Percentiles rank a stretch among this genome's conserved stretches.
Evolutionary conservation across 257 asterid genomes (phyloP).

Genomic region (Rehmannia glutinosa): DNA sequence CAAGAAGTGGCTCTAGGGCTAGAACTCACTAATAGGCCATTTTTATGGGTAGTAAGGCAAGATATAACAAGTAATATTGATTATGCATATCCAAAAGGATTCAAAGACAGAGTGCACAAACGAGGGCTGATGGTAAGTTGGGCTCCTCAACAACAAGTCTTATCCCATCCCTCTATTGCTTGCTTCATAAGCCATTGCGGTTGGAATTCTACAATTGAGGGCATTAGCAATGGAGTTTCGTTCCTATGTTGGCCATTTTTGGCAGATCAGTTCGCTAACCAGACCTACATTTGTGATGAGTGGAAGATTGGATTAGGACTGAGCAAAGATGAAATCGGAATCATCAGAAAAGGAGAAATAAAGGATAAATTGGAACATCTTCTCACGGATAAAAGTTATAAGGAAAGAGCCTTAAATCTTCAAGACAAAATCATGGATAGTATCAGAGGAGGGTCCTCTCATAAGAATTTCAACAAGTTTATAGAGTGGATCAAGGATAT

Average conservation of each 20-base stretch:
- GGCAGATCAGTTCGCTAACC: conserved; percentile 37
- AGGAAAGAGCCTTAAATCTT: conserved; percentile 24
- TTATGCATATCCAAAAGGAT: conserved; percentile 25
- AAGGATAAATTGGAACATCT: no score
- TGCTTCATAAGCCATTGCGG: conserved; percentile 41
- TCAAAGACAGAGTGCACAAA: conserved; percentile 22
- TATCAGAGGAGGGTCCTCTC: conserved; percentile 29
- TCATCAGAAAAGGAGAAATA: no score
- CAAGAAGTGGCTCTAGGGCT: conserved; percentile 49
- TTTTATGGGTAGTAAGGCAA: conserved; percentile 39
- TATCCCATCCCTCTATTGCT: conserved; percentile 35
- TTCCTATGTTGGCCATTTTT: conserved; percentile 41
- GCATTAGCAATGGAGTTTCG: conserved; percentile 35
- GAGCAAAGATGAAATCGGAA: no score
- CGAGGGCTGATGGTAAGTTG: conserved; percentile 27
- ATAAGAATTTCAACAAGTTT: conserved; percentile 22
- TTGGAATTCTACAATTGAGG: no score
- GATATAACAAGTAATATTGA: conserved; percentile 12
- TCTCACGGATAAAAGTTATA: conserved; percentile 26
- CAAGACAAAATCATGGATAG: conserved; percentile 12
- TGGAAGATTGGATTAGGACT: no score
- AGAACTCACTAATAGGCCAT: conserved; percentile 34
- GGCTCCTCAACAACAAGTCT: conserved; percentile 42
- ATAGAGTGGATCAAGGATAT: conserved; percentile 40
- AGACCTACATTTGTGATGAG: no score